Evolutionary conservation across 345 rosid species (phyloP).

Genomic region (Populus simonii): DNA sequence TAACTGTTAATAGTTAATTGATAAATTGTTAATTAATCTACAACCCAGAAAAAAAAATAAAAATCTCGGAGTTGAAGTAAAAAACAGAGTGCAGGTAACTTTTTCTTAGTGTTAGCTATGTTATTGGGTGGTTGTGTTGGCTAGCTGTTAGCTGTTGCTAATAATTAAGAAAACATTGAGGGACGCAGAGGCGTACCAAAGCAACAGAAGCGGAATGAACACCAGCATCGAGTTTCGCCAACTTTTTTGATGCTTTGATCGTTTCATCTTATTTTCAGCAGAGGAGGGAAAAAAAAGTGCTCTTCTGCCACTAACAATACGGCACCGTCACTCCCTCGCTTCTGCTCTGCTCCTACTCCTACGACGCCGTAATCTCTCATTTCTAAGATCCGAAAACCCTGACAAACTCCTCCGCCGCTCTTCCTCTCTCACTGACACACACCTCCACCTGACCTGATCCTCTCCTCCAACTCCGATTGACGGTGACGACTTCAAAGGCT

Average conservation of each 20-base stretch:
- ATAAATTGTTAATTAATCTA: no score
- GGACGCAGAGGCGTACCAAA: not conserved
- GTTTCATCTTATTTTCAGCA: not conserved
- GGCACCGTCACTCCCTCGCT: conserved; percentile 20
- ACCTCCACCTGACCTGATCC: conserved; percentile 48
- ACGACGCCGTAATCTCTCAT: conserved; percentile 37
- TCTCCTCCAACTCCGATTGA: conserved; percentile 30
- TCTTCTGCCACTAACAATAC: conserved; percentile 14
- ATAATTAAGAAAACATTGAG: not conserved
- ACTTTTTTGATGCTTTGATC: not conserved
- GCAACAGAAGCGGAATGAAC: not conserved
- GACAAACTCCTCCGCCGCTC: conserved; percentile 32
- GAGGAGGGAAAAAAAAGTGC: conserved; percentile 21
- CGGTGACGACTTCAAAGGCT: conserved; percentile 46
- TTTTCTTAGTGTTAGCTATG: not conserved
- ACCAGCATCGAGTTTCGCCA: not conserved
- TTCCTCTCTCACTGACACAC: conserved; percentile 35
- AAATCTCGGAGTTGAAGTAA: no score
- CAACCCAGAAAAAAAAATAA: no score
- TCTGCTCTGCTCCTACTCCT: not conserved
- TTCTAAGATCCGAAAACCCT: conserved; percentile 26
- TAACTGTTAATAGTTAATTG: no score
- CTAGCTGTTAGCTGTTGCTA: not conserved
- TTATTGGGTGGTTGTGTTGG: not conserved
- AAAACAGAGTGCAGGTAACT: no score